Conservation (phyloP, 495 filamentous ascomycete genomes). For the Hyaloscypha hepaticicola region DNA sequence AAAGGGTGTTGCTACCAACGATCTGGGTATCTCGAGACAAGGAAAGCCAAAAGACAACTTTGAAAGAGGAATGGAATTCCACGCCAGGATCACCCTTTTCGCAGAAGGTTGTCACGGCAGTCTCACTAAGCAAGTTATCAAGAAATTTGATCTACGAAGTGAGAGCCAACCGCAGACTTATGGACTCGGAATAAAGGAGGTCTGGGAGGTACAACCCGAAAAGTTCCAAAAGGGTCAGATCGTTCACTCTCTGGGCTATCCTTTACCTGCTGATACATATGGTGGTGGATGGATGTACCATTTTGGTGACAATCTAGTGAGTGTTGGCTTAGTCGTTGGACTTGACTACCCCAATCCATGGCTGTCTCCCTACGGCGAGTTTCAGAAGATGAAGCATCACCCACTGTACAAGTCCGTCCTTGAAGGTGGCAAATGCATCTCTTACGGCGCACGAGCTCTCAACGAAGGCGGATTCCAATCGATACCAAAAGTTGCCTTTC, state of each 20-base stretch:
- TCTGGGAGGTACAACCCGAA: slow-evolving; percentile 94
- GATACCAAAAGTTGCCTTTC: slow-evolving; percentile 94
- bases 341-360: slow-evolving; percentile 97
- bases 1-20: slow-evolving; percentile 93
- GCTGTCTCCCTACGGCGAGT: slow-evolving; percentile 92
- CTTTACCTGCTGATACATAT: slow-evolving; percentile 84
- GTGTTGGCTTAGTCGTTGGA: slow-evolving; percentile 88
- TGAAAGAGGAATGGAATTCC: slow-evolving; percentile 97
- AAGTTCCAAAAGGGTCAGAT: slow-evolving; percentile 88
- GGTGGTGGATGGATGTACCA: slow-evolving; percentile 99
- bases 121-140: slow-evolving; percentile 91
- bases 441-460: slow-evolving; percentile 89
- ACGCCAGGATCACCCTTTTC: slow-evolving; percentile 90
- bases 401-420: slow-evolving; percentile 79
- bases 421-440: slow-evolving; percentile 95
- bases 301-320: slow-evolving; percentile 96
- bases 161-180: slow-evolving; percentile 95
- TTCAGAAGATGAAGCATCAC: slow-evolving; percentile 98
- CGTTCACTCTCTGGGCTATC: slow-evolving; percentile 91
- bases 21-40: slow-evolving; percentile 76
- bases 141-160: slow-evolving; percentile 88
- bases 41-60: slow-evolving; percentile 90
- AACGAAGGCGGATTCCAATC: slow-evolving; percentile 98
- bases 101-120: slow-evolving; percentile 96
- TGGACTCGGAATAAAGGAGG: slow-evolving; percentile 90